Conservation (phyloP, 2,329 filamentous ascomycete genomes). For the Alternaria gansuensis region DNA sequence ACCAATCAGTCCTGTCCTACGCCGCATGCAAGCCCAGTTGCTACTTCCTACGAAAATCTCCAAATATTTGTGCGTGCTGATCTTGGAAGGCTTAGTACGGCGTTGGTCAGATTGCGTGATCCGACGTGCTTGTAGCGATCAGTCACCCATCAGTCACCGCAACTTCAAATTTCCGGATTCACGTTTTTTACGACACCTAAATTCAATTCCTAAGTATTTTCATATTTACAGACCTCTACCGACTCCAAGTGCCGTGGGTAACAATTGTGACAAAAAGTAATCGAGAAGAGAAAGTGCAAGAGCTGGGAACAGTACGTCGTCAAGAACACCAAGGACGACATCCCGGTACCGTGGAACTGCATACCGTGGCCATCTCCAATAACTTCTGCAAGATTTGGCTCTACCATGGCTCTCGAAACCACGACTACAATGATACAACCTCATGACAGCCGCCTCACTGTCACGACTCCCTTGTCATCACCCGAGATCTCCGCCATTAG, state of each 20-base stretch:
- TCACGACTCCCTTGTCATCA: not conserved
- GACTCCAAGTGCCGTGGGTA: not conserved
- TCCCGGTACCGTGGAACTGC: not conserved
- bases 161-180: slow-evolving; percentile 9
- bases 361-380: not conserved
- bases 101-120: slow-evolving; percentile 45
- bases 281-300: not conserved
- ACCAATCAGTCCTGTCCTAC: not conserved
- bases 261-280: not conserved
- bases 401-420: not conserved
- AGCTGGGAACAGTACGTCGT: not conserved
- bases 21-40: not conserved
- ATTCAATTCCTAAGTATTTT: not conserved
- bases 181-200: not conserved
- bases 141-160: slow-evolving; percentile 28
- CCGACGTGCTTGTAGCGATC: slow-evolving; percentile 41
- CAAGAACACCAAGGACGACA: not conserved
- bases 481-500: not conserved
- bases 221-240: not conserved
- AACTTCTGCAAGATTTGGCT: not conserved
- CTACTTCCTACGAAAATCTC: not conserved
- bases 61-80: not conserved
- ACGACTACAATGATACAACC: not conserved
- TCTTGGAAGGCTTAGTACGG: not conserved
- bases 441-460: not conserved